phyloP scores from a whole-genome alignment of 1,139 yeast species.

The Candida sp. region DNA sequence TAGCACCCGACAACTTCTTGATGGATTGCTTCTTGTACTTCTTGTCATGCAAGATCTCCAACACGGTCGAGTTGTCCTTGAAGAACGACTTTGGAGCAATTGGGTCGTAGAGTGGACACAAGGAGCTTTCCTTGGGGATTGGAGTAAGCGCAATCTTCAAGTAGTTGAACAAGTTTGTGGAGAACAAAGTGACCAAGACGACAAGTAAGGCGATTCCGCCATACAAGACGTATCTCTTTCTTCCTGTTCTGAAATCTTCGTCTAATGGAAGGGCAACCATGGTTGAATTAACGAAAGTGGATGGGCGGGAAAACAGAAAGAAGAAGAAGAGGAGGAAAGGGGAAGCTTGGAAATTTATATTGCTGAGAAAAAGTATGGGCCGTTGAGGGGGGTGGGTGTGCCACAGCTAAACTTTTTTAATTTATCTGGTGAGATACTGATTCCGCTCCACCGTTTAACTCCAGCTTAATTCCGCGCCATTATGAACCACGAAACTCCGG shows the following conservation, averaged over 20 bases:
- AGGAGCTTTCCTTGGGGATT: constrained; percentile 17
- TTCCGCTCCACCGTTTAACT: no score
- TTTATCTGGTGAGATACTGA: no score
- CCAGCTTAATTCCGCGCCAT: no score
- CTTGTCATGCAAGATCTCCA: constrained; percentile 33
- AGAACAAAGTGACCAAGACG: constrained; percentile 20
- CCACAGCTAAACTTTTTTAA: no score
- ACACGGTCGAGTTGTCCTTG: constrained; percentile 38
- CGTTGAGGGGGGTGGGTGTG: no score
- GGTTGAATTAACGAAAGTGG: no score
- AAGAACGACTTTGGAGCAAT: constrained; percentile 34
- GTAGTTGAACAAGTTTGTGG: constrained; percentile 26
- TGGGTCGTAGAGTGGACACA: constrained; percentile 35
- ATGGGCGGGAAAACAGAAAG: no score
- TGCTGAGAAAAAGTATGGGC: no score
- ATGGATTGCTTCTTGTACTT: constrained; percentile 39
- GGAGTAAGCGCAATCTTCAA: constrained; percentile 26
- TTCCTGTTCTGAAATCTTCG: constrained; percentile 8
- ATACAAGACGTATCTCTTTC: constrained; percentile 5
- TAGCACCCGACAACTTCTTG: constrained; percentile 42
- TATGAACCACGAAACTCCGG: no score
- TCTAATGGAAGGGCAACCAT: constrained; percentile 22
- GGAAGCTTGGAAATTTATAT: no score
- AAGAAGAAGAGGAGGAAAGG: no score
- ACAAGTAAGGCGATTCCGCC: constrained; percentile 16